Evolutionary conservation across 305 asterid species (phyloP).

Genomic region (Lippia alba): DNA sequence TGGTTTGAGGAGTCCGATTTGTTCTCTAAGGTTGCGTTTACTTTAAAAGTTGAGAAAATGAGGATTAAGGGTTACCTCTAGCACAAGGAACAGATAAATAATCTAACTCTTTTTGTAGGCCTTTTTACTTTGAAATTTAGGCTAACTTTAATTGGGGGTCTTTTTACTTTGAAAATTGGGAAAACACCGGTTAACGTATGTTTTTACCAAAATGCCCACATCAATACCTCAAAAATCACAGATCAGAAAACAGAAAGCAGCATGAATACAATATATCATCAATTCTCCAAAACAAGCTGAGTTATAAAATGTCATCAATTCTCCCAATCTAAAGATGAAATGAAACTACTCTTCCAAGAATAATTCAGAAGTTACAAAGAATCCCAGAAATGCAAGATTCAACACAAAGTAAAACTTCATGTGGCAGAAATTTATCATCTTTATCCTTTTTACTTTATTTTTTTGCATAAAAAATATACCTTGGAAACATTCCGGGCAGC

Average conservation of each 20-base stretch:
- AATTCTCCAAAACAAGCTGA: slow-evolving; percentile 20
- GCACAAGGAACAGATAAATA: no score
- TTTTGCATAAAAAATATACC: slow-evolving; percentile 52
- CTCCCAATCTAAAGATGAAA: background rate
- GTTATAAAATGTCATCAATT: background rate
- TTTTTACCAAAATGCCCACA: no score
- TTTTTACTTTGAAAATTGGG: no score
- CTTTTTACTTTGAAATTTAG: no score
- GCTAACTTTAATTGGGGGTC: no score
- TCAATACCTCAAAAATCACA: slow-evolving; percentile 24
- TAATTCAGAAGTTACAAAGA: no score
- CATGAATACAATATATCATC: background rate
- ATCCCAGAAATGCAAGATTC: background rate
- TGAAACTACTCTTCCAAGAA: background rate
- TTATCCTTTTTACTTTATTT: background rate
- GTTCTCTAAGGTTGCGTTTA: no score
- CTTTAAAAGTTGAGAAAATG: no score
- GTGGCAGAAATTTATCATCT: background rate
- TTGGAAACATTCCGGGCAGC: slow-evolving; percentile 68
- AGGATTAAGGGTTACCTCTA: no score
- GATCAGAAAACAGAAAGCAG: background rate
- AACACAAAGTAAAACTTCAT: slow-evolving; percentile 3
- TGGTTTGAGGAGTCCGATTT: background rate
- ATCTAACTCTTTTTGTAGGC: no score
- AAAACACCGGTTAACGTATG: no score